Base-by-base conservation (phyloP, 306 rosid species). In the Acmispon strigosus region DNA sequence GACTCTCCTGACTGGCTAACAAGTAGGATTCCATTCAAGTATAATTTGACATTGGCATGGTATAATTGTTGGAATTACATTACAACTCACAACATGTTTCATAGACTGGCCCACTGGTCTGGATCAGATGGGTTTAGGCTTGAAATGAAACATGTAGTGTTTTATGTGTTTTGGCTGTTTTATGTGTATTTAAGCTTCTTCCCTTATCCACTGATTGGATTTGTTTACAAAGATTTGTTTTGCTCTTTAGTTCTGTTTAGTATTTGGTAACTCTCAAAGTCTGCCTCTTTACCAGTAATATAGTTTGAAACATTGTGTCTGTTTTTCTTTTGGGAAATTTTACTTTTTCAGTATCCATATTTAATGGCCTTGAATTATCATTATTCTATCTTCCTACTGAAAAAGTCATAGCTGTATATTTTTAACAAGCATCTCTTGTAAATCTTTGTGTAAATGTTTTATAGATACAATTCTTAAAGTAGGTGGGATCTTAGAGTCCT, bases 311-410 rank as follows among this genome's bases (percentile, higher is more conserved):
- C 69, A 27, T 27, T 54, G 24, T 45, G 44, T 64, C 18, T 64
- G 17, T 17, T 34, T 53, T 29, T 34, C 48, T 7, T 42, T 64
- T 52, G 22, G 47, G n/a, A 2, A 69, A 36, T 14, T 52, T 12
- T 39, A 18, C 62, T 39, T 54, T 10, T 53, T 18, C 34, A 13
- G 41, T 19, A 43, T 43, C 65, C 63, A 9, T 13, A 55, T 19
- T 44, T 65, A 36, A 32, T 14, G 16, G 12, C 12, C 22, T 16
- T 43, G 44, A 42, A 11, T 55, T 44, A 19, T 75, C 17, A 52
- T 74, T 24, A 41, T 64, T 47, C 17, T 11, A 7, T 75, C 53
- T 66, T 56, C 44, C 79, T 56, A 64, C 53, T 17, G 27, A 10
- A 17, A 74, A 18, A 11, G 65, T 64, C 14, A n/a, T 50, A 51